Evolutionary conservation across 176 grass and related monocot species (phyloP).

Genomic region (Bolboschoenus planiculmis): DNA sequence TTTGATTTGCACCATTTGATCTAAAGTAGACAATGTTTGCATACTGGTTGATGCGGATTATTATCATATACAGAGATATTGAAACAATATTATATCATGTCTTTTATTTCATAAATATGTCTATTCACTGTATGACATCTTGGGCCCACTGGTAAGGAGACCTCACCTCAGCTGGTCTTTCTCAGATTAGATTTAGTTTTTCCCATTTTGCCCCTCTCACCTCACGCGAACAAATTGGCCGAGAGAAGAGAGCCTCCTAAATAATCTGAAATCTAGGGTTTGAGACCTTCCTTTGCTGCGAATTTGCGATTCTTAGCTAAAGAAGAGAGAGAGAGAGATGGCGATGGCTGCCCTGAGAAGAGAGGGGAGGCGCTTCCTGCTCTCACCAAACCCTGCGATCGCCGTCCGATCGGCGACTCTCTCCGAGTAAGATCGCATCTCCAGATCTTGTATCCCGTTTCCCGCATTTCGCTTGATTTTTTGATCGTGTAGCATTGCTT

Average conservation of each 20-base stretch:
- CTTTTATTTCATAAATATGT: no score
- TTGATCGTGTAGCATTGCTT: not conserved
- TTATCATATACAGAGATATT: no score
- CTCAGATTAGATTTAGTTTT: not conserved
- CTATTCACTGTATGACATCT: not conserved
- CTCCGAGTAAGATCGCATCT: conserved; percentile 36
- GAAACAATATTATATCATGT: no score
- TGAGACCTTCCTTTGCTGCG: conserved; percentile 3
- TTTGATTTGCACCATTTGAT: no score
- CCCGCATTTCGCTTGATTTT: not conserved
- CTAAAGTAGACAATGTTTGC: no score
- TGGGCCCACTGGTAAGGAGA: not conserved
- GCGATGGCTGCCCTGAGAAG: conserved; percentile 64
- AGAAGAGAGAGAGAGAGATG: conserved; percentile 31
- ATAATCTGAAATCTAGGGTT: conserved; percentile 17
- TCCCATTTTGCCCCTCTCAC: conserved; percentile 1
- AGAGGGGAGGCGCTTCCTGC: conserved; percentile 55
- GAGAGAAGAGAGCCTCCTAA: conserved; percentile 10
- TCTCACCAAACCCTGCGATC: conserved; percentile 30
- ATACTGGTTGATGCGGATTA: no score
- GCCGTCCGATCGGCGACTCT: conserved; percentile 33
- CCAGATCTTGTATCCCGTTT: not conserved
- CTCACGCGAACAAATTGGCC: not conserved
- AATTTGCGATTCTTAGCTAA: conserved; percentile 11
- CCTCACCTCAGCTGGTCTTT: not conserved